Evolutionary conservation across 169 alveolate species (phyloP).

Genomic region (Plasmodium adleri): DNA sequence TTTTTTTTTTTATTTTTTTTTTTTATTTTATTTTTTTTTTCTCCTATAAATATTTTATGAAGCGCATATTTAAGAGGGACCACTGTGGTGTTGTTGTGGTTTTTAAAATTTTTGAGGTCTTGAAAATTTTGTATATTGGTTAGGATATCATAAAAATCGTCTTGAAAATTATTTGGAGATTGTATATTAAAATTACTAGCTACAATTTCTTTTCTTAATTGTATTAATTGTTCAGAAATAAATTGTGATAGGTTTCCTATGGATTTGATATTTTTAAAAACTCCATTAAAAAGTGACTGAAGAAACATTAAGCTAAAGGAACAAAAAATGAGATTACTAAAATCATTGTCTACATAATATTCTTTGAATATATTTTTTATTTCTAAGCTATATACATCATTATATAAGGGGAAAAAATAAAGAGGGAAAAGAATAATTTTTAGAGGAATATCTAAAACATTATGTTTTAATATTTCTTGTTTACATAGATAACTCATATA

Average conservation of each 20-base stretch:
- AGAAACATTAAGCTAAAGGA: constrained; percentile 55
- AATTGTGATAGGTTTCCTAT: constrained; percentile 32
- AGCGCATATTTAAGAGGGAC: constrained; percentile 68
- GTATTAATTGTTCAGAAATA: constrained; percentile 53
- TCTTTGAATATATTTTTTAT: constrained; percentile 45
- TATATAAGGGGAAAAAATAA: constrained; percentile 58
- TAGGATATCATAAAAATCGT: constrained; percentile 19
- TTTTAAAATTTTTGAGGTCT: constrained; percentile 3
- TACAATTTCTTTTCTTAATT: constrained; percentile 67
- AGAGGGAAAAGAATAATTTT: constrained; percentile 52
- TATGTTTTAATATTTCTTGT: constrained; percentile 30
- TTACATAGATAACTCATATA: constrained; percentile 56
- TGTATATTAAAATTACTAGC: constrained; percentile 39
- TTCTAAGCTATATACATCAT: constrained; percentile 68
- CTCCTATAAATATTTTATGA: constrained; percentile 39
- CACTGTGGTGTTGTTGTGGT: constrained; percentile 15
- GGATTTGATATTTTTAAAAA: constrained; percentile 51
- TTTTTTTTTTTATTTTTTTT: background rate
- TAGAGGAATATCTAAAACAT: constrained; percentile 13
- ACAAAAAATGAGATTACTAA: constrained; percentile 39
- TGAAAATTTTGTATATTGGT: constrained; percentile 42
- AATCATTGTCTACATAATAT: constrained; percentile 62
- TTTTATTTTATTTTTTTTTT: constrained; percentile 6
- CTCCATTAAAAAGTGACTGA: constrained; percentile 57
- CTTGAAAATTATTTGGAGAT: constrained; percentile 36